Base-by-base conservation (phyloP, 106 monocot genomes). In the Acorus gramineus region DNA sequence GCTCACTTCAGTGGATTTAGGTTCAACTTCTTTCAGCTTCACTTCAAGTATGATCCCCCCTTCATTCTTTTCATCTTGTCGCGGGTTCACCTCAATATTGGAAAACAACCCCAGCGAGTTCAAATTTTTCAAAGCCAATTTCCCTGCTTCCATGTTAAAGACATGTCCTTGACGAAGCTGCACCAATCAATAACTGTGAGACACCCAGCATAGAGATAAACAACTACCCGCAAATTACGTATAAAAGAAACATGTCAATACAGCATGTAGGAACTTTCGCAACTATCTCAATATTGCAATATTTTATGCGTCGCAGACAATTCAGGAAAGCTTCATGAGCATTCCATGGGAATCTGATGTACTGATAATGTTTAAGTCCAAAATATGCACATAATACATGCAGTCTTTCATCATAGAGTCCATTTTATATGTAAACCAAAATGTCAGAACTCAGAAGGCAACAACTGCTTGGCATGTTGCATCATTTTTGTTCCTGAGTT, bases 111-210 rank as follows among this genome's bases (percentile, higher is more conserved):
- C 78, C 69, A 98, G 85, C 43, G 98, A 88, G 74, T 92, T 89
- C 51, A 98, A 83, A 71, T 98, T 98, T 68, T 85, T 81, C 5
- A 92, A 69, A 66, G 88, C 98, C 76, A 85, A 88, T 57, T 98
- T 92, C 42, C 88, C 88, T 42, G 98, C 98, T 71, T 89, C 98
- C 47, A 98, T 92, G 55, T 98, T 98, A 65, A 98, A 98, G 47
- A 92, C 81, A 80, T 89, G 91, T 28, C 98, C 98, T 62, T 71
- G 72, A 53, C 69, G 74, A 63, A 98, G 85, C 98, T 98, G 87
- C 57, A 75, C n/a, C 7, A 61, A 11, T 3, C 6, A 8, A 28
- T 28, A 28, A 28, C 28, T 28, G 28, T 28, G 28, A 28, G 28
- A 28, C 28, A 28, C 28, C 28, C 28, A 28, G 28, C 28, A 28